Percentiles rank a stretch among this genome's conserved stretches.
Evolutionary conservation across 768 basidiomycete genomes (phyloP).

Genomic region (Naganishia vaughanmartiniae): DNA sequence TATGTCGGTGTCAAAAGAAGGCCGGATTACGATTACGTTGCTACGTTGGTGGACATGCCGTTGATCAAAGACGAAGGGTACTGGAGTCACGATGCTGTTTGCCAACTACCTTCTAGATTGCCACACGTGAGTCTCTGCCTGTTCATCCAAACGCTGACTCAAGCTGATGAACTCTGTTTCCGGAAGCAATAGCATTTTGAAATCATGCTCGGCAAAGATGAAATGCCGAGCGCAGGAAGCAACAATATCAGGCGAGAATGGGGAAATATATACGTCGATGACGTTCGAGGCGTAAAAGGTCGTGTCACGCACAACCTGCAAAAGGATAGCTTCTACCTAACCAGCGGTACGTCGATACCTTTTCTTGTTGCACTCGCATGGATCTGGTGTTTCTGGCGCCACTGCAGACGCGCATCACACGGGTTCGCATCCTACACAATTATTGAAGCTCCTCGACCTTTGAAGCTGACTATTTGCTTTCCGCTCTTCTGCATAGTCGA

Average conservation of each 20-base stretch:
- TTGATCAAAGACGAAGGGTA: constrained; percentile 56
- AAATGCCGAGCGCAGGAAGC: constrained; percentile 62
- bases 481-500: constrained; percentile 64
- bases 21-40: constrained; percentile 74
- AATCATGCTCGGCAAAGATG: constrained; percentile 69
- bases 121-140: constrained; percentile 61
- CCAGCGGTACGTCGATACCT: constrained; percentile 62
- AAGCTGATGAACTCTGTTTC: constrained; percentile 27
- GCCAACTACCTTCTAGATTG: constrained; percentile 66
- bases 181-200: constrained; percentile 68
- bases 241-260: constrained; percentile 64
- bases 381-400: constrained; percentile 5
- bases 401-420: constrained; percentile 7
- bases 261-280: constrained; percentile 69
- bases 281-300: constrained; percentile 73
- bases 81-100: constrained; percentile 74
- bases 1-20: constrained; percentile 68
- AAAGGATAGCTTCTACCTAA: constrained; percentile 79
- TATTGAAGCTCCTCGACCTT: not conserved
- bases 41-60: constrained; percentile 63
- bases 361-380: constrained; percentile 24
- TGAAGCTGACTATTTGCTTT: constrained; percentile 53
- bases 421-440: not conserved
- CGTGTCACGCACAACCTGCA: constrained; percentile 77
- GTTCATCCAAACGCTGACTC: constrained; percentile 27